phyloP scores from a whole-genome alignment of 257 asterid species.

The Knoxia roxburghii region DNA sequence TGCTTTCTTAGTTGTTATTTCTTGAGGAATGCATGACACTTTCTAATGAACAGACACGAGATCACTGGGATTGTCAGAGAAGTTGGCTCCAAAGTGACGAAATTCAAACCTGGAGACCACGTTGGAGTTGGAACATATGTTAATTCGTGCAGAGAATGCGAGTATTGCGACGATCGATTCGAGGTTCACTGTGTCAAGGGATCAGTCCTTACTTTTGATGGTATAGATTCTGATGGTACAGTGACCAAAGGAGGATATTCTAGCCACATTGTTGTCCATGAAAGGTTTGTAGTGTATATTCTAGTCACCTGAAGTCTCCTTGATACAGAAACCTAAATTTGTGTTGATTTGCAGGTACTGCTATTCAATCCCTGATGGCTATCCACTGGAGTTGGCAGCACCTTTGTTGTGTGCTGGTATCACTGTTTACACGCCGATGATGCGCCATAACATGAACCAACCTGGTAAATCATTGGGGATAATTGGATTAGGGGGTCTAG shows the following conservation, averaged over 20 bases:
- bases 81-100: constrained; percentile 55
- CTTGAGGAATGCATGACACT: constrained; percentile 1
- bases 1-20: not conserved
- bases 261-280: constrained; percentile 58
- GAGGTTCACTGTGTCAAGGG: constrained; percentile 78
- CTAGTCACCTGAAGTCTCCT: no score
- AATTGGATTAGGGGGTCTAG: constrained; percentile 91
- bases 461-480: constrained; percentile 87
- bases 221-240: constrained; percentile 76
- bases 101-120: constrained; percentile 67
- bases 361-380: constrained; percentile 62
- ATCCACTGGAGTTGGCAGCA: constrained; percentile 71
- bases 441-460: constrained; percentile 74
- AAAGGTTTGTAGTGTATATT: constrained; percentile 37
- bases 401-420: constrained; percentile 97
- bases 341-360: constrained; percentile 52
- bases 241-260: constrained; percentile 96
- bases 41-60: constrained; percentile 58
- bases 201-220: constrained; percentile 51
- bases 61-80: constrained; percentile 65
- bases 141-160: constrained; percentile 81
- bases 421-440: constrained; percentile 86
- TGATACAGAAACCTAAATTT: not conserved
- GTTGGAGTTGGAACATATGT: constrained; percentile 94
- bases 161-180: constrained; percentile 45